Conservation (phyloP, 2,329 filamentous ascomycete species). For the Clonostachys solani region DNA sequence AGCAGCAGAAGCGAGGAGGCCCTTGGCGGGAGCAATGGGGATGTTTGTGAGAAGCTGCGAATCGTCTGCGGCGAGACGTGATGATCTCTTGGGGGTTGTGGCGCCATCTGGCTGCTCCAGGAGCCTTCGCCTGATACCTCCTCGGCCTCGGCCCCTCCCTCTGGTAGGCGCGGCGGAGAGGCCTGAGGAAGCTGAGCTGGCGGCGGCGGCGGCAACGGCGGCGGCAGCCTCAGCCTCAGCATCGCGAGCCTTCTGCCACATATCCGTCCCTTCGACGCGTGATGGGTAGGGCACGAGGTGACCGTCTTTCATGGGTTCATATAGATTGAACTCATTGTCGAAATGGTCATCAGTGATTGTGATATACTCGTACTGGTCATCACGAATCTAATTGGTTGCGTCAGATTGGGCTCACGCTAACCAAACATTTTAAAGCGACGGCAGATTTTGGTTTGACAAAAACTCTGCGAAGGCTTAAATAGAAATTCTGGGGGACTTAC, state of each 20-base stretch:
- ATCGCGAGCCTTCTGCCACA: constrained; percentile 29
- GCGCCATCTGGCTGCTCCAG: constrained; percentile 44
- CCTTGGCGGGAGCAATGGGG: constrained; percentile 27
- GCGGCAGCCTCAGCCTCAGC: constrained; percentile 28
- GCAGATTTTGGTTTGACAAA: not conserved
- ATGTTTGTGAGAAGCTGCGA: constrained; percentile 14
- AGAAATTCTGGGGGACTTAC: constrained; percentile 29
- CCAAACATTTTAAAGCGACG: not conserved
- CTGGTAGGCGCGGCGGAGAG: constrained; percentile 21
- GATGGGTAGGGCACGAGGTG: constrained; percentile 39
- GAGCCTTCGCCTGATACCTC: constrained; percentile 43
- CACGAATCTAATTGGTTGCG: constrained; percentile 22
- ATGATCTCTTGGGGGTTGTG: constrained; percentile 42
- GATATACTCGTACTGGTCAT: constrained; percentile 40
- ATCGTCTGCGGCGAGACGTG: constrained; percentile 24
- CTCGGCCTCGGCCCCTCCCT: constrained; percentile 24
- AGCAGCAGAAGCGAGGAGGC: constrained; percentile 30
- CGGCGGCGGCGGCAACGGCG: constrained; percentile 13
- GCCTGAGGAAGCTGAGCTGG: constrained; percentile 3
- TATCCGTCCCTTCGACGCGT: constrained; percentile 34
- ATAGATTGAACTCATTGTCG: constrained; percentile 35
- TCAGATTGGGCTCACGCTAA: not conserved
- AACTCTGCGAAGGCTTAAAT: not conserved
- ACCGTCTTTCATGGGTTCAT: constrained; percentile 32
- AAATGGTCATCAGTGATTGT: constrained; percentile 37